phyloP scores from a whole-genome alignment of 768 basidiomycete genomes.

The Neoboletus subvelutipes region DNA sequence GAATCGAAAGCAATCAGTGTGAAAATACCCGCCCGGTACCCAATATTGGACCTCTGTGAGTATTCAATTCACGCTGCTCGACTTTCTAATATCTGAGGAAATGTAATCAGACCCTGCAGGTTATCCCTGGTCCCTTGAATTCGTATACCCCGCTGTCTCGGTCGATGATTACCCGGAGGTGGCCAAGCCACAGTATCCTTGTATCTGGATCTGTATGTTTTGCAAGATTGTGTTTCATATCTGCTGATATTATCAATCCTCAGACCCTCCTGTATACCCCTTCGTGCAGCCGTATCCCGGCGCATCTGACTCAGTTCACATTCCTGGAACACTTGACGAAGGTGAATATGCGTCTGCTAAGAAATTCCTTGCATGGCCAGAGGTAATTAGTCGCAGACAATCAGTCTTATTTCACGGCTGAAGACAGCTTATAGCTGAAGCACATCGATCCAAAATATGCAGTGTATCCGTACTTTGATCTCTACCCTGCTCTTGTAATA shows the following conservation, averaged over 20 bases:
- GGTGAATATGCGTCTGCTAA: background rate
- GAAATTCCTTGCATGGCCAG: conserved; percentile 1
- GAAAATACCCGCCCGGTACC: conserved; percentile 19
- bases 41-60: conserved; percentile 38
- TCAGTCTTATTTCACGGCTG: background rate
- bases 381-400: conserved; percentile 10
- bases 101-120: conserved; percentile 16
- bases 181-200: conserved; percentile 20
- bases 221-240: background rate
- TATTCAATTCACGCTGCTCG: background rate
- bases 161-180: background rate
- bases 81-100: background rate
- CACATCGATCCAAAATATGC: background rate
- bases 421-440: background rate
- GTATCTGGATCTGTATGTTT: conserved; percentile 27
- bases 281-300: conserved; percentile 16
- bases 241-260: background rate
- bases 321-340: conserved; percentile 10
- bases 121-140: conserved; percentile 30
- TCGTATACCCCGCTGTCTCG: conserved; percentile 22
- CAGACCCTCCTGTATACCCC: conserved; percentile 19
- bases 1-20: conserved; percentile 5
- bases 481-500: conserved; percentile 15
- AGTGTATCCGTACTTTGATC: conserved; percentile 27
- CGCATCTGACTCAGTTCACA: background rate